These are phyloP conservation scores for Ogataea haglerorum DNA, from an alignment of 805 yeast genomes.

Conservation along the genomic window DNA sequence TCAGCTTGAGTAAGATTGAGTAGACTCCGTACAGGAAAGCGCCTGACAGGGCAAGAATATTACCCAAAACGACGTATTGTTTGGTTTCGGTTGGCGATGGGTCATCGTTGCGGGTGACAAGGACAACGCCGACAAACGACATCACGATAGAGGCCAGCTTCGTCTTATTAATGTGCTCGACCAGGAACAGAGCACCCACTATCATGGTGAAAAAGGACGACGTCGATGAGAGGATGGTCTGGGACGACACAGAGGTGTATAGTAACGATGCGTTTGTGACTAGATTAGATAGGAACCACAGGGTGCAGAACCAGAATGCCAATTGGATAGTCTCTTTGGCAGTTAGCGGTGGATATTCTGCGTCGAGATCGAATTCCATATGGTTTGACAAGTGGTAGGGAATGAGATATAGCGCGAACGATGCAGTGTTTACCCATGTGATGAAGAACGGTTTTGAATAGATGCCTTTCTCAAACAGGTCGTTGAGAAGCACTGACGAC, in stretches of 20 bases:
- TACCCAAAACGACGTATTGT: slow-evolving; percentile 52
- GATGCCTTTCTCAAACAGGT: slow-evolving; percentile 57
- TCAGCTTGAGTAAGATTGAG: slow-evolving; percentile 75
- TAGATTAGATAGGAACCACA: slow-evolving; percentile 90
- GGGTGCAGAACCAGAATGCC: slow-evolving; percentile 75
- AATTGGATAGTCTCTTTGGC: slow-evolving; percentile 65
- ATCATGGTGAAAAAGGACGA: slow-evolving; percentile 89
- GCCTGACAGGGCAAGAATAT: slow-evolving; percentile 73
- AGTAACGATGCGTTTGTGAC: slow-evolving; percentile 83
- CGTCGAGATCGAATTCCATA: neutral
- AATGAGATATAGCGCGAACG: slow-evolving; percentile 73
- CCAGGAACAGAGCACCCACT: slow-evolving; percentile 67
- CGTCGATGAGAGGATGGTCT: slow-evolving; percentile 88
- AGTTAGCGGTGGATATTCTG: slow-evolving; percentile 28
- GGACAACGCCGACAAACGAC: slow-evolving; percentile 72
- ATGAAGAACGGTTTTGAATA: slow-evolving; percentile 90
- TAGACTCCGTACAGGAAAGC: slow-evolving; percentile 91
- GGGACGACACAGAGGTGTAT: slow-evolving; percentile 90
- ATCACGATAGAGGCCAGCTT: slow-evolving; percentile 70
- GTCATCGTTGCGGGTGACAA: slow-evolving; percentile 69
- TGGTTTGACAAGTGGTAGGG: slow-evolving; percentile 41
- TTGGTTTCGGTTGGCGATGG: slow-evolving; percentile 33
- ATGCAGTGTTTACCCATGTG: slow-evolving; percentile 86
- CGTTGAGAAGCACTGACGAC: slow-evolving; percentile 81
- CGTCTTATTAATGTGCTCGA: slow-evolving; percentile 62